A percentile compares a stretch with the other conserved stretches of the same genome.
phyloP scores from a whole-genome alignment of 805 yeast species.

The Jamesozyma lodderae region DNA sequence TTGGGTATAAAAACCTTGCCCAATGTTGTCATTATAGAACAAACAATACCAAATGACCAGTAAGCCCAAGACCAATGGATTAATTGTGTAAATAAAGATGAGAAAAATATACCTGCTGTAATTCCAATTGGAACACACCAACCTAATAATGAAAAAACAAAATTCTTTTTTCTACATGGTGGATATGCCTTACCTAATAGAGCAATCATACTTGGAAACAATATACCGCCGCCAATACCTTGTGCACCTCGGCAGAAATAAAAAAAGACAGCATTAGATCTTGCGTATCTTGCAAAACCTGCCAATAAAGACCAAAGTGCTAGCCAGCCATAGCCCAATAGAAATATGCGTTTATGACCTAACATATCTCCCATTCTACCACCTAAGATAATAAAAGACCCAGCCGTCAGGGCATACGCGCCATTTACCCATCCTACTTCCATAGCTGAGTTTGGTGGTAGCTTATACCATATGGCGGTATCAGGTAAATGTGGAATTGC shows the following conservation, averaged over 20 bases:
- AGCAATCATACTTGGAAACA: slow-evolving; percentile 53
- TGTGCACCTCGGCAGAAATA: slow-evolving; percentile 46
- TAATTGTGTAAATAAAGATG: slow-evolving; percentile 36
- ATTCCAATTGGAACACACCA: slow-evolving; percentile 59
- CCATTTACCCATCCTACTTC: slow-evolving; percentile 12
- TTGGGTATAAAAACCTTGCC: slow-evolving; percentile 30
- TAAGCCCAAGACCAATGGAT: slow-evolving; percentile 57
- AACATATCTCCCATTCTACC: slow-evolving; percentile 65
- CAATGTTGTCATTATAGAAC: slow-evolving; percentile 27
- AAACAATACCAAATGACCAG: slow-evolving; percentile 38
- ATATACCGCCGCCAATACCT: slow-evolving; percentile 54
- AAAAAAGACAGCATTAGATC: slow-evolving; percentile 13
- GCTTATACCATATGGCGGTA: slow-evolving; percentile 3
- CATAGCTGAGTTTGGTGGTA: slow-evolving; percentile 1
- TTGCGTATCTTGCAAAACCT: slow-evolving; percentile 36
- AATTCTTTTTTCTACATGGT: slow-evolving; percentile 34
- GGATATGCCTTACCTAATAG: slow-evolving; percentile 34
- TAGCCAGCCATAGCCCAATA: slow-evolving; percentile 50
- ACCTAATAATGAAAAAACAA: slow-evolving; percentile 50
- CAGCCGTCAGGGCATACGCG: slow-evolving; percentile 24
- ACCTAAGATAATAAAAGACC: slow-evolving; percentile 58
- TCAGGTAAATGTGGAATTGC: slow-evolving; percentile 9
- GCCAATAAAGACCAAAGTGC: slow-evolving; percentile 52
- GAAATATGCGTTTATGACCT: slow-evolving; percentile 47
- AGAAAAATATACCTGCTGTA: slow-evolving; percentile 44